Conservation (phyloP, 192 early-diverging fungal genomes). For the Entomortierella parvispora region DNA sequence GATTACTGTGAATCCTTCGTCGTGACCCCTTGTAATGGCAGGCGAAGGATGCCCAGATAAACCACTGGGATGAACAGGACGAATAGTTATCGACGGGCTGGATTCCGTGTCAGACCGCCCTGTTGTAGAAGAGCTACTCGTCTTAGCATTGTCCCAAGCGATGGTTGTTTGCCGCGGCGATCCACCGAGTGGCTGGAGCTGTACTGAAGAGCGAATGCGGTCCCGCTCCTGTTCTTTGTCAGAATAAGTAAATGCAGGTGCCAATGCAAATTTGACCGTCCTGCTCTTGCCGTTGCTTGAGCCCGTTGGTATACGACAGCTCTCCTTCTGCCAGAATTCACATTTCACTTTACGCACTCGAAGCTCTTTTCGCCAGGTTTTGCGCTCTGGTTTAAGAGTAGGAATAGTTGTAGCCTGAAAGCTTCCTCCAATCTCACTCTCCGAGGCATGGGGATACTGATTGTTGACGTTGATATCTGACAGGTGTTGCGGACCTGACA, state of each 20-base stretch:
- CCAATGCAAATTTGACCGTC: constrained; percentile 32
- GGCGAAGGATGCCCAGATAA: no score
- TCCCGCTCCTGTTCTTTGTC: constrained; percentile 30
- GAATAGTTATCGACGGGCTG: no score
- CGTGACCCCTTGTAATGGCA: no score
- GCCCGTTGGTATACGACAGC: constrained; percentile 24
- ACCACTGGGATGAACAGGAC: no score
- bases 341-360: constrained; percentile 48
- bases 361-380: constrained; percentile 25
- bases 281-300: constrained; percentile 8
- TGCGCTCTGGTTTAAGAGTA: neutral
- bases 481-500: neutral
- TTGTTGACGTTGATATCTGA: neutral
- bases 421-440: constrained; percentile 7
- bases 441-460: neutral
- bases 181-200: neutral
- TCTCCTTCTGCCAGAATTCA: constrained; percentile 52
- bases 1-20: no score
- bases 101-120: no score
- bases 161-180: neutral
- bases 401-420: neutral
- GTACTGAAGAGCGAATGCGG: neutral
- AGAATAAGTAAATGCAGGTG: constrained; percentile 29
- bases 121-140: no score
- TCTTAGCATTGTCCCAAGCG: neutral